phyloP scores from a whole-genome alignment of 2,329 filamentous ascomycete species.

The Cordyceps militaris region DNA sequence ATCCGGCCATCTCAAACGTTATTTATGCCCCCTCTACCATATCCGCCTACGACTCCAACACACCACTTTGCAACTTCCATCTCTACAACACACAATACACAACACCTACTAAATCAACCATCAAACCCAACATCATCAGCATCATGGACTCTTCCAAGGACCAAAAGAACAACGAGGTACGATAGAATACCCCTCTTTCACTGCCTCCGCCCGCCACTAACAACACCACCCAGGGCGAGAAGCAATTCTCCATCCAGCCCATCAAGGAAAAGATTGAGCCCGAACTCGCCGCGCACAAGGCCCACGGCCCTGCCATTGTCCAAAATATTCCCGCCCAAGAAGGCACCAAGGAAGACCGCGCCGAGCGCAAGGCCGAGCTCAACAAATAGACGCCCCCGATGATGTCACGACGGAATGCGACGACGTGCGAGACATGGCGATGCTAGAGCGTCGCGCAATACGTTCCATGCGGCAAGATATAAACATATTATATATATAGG shows the following conservation, averaged over 20 bases:
- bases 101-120: not conserved
- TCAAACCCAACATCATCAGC: not conserved
- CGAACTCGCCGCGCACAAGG: slow-evolving; percentile 45
- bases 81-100: not conserved
- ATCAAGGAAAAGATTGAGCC: slow-evolving; percentile 37
- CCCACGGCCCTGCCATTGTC: slow-evolving; percentile 50
- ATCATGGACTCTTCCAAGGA: slow-evolving; percentile 24
- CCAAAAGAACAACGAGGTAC: slow-evolving; percentile 26
- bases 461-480: not conserved
- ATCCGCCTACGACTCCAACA: not conserved
- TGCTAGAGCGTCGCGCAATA: not conserved
- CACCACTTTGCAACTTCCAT: not conserved
- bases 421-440: not conserved
- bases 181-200: slow-evolving; percentile 9
- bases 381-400: slow-evolving; percentile 43
- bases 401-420: slow-evolving; percentile 15
- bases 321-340: slow-evolving; percentile 48
- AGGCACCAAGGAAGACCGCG: slow-evolving; percentile 62
- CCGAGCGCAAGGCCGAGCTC: slow-evolving; percentile 56
- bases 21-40: not conserved
- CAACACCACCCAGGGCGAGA: slow-evolving; percentile 28
- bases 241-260: slow-evolving; percentile 40
- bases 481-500: not conserved
- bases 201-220: slow-evolving; percentile 10
- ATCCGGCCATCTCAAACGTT: not conserved